Percentiles rank a stretch among this genome's conserved stretches.
Evolutionary conservation across 345 rosid species (phyloP).

Genomic region (Citrus australasica): DNA sequence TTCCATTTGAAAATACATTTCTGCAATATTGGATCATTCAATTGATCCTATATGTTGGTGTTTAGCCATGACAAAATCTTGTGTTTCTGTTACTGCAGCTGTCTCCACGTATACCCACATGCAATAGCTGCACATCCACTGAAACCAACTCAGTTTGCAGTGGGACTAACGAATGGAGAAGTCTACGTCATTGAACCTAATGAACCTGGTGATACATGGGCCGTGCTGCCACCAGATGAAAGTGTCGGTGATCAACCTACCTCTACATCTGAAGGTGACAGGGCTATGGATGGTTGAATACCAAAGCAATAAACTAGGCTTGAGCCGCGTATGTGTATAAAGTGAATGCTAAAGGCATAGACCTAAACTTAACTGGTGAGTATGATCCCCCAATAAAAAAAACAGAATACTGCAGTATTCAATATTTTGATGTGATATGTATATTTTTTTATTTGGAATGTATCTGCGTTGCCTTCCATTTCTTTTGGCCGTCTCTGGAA

Average conservation of each 20-base stretch:
- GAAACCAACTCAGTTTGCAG: slow-evolving; percentile 39
- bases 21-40: neutral
- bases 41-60: neutral
- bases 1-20: neutral
- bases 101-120: slow-evolving; percentile 18
- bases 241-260: neutral
- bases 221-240: neutral
- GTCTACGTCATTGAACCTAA: slow-evolving; percentile 38
- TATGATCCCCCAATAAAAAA: neutral
- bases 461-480: neutral
- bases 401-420: neutral
- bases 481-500: neutral
- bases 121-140: slow-evolving; percentile 39
- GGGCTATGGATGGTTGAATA: neutral
- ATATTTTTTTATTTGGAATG: neutral
- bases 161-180: slow-evolving; percentile 36
- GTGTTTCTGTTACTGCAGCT: slow-evolving; percentile 9
- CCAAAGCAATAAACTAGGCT: neutral
- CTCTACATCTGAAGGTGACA: neutral
- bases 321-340: neutral
- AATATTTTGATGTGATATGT: neutral
- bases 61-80: neutral
- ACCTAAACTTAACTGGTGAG: neutral
- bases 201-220: slow-evolving; percentile 22
- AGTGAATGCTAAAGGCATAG: neutral